phyloP scores from a whole-genome alignment of 1,284 basidiomycete species.

The Uromyces viciae-fabae region DNA sequence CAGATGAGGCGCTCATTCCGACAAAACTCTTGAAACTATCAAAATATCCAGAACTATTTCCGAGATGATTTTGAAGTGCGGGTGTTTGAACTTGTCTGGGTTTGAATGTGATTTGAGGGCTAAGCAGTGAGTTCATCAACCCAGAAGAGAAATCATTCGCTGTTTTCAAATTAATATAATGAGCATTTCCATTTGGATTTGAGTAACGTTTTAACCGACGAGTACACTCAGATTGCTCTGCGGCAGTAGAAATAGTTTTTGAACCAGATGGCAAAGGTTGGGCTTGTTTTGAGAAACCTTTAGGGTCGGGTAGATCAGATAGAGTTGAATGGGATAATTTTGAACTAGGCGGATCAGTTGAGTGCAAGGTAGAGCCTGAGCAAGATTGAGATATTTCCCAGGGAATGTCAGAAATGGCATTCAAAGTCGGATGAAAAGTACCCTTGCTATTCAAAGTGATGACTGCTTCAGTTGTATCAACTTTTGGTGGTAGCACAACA shows the following conservation, averaged over 20 bases:
- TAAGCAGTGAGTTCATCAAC: conserved; percentile 27
- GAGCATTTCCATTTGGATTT: not conserved
- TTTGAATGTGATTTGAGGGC: conserved; percentile 34
- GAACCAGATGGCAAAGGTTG: not conserved
- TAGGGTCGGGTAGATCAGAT: not conserved
- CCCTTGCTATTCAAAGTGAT: conserved; percentile 29
- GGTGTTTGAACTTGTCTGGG: not conserved
- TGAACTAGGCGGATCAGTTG: not conserved
- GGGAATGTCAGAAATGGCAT: conserved; percentile 22
- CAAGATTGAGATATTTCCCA: not conserved
- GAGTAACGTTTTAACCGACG: conserved; percentile 16
- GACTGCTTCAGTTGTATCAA: conserved; percentile 35
- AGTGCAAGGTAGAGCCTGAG: not conserved
- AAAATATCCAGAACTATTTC: conserved; percentile 20
- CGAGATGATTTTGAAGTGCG: not conserved
- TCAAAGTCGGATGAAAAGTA: conserved; percentile 29
- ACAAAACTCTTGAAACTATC: conserved; percentile 31
- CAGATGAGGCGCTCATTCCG: not conserved
- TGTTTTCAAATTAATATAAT: not conserved
- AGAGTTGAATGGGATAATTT: not conserved
- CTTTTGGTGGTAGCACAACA: conserved; percentile 33
- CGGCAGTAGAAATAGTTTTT: not conserved
- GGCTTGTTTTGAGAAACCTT: not conserved
- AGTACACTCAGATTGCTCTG: conserved; percentile 12
- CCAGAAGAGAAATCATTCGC: not conserved